Percentiles rank a stretch among this genome's conserved stretches.
phyloP scores from a whole-genome alignment of 73 alveolate species.

The Urostyla sp. region DNA sequence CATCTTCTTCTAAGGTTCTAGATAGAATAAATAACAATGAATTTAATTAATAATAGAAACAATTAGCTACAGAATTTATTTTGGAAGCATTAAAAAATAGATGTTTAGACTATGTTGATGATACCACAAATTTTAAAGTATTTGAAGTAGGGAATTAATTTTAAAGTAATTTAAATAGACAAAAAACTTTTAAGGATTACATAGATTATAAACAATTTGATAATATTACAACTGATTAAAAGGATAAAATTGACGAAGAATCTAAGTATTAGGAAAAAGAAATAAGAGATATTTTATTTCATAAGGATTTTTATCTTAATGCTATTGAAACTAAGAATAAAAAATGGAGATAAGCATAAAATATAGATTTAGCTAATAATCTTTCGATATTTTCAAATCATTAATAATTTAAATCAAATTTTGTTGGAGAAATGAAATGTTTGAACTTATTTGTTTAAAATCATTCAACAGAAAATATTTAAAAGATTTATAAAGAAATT shows the following conservation, averaged over 20 bases:
- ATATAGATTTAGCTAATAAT: background rate
- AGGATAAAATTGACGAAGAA: conserved; percentile 3
- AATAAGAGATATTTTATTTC: conserved; percentile 27
- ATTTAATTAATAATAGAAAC: too few relatives aligned
- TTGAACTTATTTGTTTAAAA: background rate
- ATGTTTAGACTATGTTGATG: conserved; percentile 4
- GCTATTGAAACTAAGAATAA: background rate
- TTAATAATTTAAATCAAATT: background rate
- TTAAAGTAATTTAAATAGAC: conserved; percentile 9
- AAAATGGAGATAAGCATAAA: background rate
- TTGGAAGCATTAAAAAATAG: conserved; percentile 10
- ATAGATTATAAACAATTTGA: background rate
- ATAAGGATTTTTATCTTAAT: background rate
- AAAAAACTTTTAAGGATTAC: conserved; percentile 7
- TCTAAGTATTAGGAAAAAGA: conserved; percentile 17
- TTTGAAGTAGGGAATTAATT: conserved; percentile 6
- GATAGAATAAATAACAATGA: too few relatives aligned
- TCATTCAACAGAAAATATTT: too few relatives aligned
- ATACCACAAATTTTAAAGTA: background rate
- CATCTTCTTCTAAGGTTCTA: too few relatives aligned
- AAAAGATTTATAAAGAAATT: too few relatives aligned
- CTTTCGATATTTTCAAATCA: background rate
- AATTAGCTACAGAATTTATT: conserved; percentile 36
- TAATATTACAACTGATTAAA: background rate
- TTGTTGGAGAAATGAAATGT: background rate